Conservation (phyloP, 129 eudicot genomes). For the Flaveria linearis region DNA sequence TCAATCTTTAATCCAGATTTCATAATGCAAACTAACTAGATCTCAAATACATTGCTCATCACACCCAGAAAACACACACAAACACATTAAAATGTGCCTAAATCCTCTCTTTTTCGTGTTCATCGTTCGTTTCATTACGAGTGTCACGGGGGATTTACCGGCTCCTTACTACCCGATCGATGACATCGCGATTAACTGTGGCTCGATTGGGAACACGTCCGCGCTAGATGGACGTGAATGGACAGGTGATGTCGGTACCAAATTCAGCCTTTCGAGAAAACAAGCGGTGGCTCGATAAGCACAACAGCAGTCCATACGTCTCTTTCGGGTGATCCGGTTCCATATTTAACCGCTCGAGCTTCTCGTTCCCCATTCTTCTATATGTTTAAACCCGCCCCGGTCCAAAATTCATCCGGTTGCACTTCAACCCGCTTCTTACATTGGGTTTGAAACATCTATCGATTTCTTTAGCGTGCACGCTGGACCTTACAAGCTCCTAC, state of each 20-base stretch:
- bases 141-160: constrained; percentile 35
- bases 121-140: constrained; percentile 18
- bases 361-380: constrained; percentile 39
- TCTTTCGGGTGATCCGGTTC: constrained; percentile 47
- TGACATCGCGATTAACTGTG: constrained; percentile 45
- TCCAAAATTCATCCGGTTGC: constrained; percentile 48
- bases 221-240: constrained; percentile 46
- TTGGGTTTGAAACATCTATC: constrained; percentile 35
- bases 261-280: constrained; percentile 30
- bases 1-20: background rate
- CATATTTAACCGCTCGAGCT: constrained; percentile 47
- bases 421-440: constrained; percentile 51
- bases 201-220: constrained; percentile 44
- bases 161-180: constrained; percentile 43
- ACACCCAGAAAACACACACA: constrained; percentile 15
- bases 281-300: constrained; percentile 40
- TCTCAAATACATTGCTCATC: constrained; percentile 19
- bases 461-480: constrained; percentile 47
- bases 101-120: constrained; percentile 25
- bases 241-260: constrained; percentile 34
- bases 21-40: background rate
- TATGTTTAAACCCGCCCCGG: constrained; percentile 43
- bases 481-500: constrained; percentile 47
- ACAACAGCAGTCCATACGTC: constrained; percentile 36
- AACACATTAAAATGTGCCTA: constrained; percentile 25